Base-by-base conservation (phyloP, 129 eudicot species). In the Lonicera japonica region DNA sequence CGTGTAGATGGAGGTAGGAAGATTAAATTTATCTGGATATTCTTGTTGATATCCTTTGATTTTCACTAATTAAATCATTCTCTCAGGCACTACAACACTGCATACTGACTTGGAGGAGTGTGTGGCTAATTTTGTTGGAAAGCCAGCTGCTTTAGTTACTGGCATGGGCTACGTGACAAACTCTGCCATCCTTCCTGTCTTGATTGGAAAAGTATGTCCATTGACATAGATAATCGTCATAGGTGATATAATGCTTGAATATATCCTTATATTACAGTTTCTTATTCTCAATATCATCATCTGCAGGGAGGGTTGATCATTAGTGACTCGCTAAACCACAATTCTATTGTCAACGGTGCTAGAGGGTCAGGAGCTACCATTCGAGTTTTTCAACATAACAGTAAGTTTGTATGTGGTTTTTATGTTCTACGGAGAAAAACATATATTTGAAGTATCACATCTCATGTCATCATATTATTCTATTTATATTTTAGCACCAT, bases 121-220 rank as follows among this genome's bases (percentile, higher is more conserved):
- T 58, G 98, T 91, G 48, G 98, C 98, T 18, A 68, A 78, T 56
- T 91, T 87, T 78, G 83, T 91, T 60, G 96, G 98, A 66, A 91
- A 91, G 65, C 84, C 94, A 58, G 90, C 95, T 67, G 82, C 96
- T 61, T 17, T 91, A 52, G 95, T 91, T 41, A 82, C 85, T 73
- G 98, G 98, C 52, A 91, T 91, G 98, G 98, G 98, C 58, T 91
- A 91, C 75, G 98, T 76, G 34, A 87, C 98, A 64, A 91, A 91
- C 64, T 84, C 98, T 50, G 96, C 98, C 38, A 77, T 91, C 73
- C 86, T 91, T 65, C 98, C 98, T 67, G 94, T 82, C 73, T 70
- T 91, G 63, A 80, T 84, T 46, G 98, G 96, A 45, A 91, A 91
- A 87, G 98, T 84, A 80, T n/a, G 73, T 43, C 41, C 55, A 68